Base-by-base conservation (phyloP, 2,329 filamentous ascomycete species). In the Sclerotinia trifoliorum region DNA sequence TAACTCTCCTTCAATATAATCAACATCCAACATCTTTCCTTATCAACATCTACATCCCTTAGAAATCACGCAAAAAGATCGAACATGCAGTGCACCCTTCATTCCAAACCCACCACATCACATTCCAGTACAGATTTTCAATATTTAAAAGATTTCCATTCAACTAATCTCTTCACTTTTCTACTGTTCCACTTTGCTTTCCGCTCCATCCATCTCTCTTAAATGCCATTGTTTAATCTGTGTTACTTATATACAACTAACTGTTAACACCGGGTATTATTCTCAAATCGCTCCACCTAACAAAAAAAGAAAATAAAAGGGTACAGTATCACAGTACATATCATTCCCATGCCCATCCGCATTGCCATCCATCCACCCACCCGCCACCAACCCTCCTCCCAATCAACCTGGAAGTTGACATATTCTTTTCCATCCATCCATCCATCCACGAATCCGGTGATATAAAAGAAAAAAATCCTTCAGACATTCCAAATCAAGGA, bases 261-360 rank as follows among this genome's bases (percentile, higher is more conserved):
- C 58, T 62, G 26, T 26, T 62, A 46, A 51, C 46, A 57, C 58
- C 35, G 39, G 63, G 54, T 55, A 65, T 56, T 55, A 46, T 65
- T 32, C 35, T 65, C 54, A 57, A 65, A 39, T 62, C 60, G 46
- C 58, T 62, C 60, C 60, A 51, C 39, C 46, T 62, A 61, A 61
- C 24, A 29, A 54, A 32, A 32, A 32, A 61, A 61, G 11, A 46
- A 60, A 57, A 44, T 11, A 61, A 61, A 39, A 51, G 26, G 19
- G 29, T 51, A 62, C 58, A 15, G 26, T 19, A 65, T 65, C 39
- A 19, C 24, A 65, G 39, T 32, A 51, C 60, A 62, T 51, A 62
- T 62, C 60, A 39, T 61, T 32, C 35, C n/a, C 60, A 39, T 61
- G n/a, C 35, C 35, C 35, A 26, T 58, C 17, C n/a, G 32, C 35